Evolutionary conservation across 768 basidiomycete genomes (phyloP), one percentile per base, ranked within the genome.

Genomic region (Boletus huronensis): DNA sequence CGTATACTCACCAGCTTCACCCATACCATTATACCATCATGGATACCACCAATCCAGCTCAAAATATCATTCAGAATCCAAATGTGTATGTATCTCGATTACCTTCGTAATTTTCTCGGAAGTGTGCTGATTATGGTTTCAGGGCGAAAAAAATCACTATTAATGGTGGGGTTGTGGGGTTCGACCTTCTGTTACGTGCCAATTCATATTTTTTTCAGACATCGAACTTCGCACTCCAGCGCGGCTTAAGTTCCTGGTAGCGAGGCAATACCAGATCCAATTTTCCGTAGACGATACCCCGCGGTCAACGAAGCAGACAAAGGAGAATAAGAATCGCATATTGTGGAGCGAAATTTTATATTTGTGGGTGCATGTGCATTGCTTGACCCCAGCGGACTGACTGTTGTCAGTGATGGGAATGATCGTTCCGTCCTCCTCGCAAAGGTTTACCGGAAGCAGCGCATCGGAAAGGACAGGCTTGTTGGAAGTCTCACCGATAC

Each of bases 311-410:
- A 57, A 50, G 26, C 38, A 14, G 0, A 50, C 39, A 26, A 64
- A 45, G 14, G 61, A 64, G 47, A 61, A 36, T 40, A 34, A 48
- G 25, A 49, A 49, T 40, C 3, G 34, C 9, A 39, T 43, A 0
- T 51, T 39, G 31, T 63, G 61, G 61, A 40, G 57, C 28, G 58
- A 63, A 9, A 49, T 7, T 5, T 42, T 63, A 1, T 64, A 53
- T 45, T 63, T 63, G 61, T 63, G 17, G 13, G 61, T 64, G 8
- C 10, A 42, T 19, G 5, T 23, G 26, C 6, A 28, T 47, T 28
- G 2, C 26, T 26, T 46, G 45, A 28, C 8, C 16, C 28, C 4
- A 23, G 13, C 6, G 3, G 29, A 29, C 44, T 61, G 50, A 54
- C 43, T 40, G 3, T 34, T 34, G 3, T n/a, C 35, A 63, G 62